These are phyloP conservation scores for Huiozyma sinensis DNA, from an alignment of 805 yeast species.

Conservation along the genomic window DNA sequence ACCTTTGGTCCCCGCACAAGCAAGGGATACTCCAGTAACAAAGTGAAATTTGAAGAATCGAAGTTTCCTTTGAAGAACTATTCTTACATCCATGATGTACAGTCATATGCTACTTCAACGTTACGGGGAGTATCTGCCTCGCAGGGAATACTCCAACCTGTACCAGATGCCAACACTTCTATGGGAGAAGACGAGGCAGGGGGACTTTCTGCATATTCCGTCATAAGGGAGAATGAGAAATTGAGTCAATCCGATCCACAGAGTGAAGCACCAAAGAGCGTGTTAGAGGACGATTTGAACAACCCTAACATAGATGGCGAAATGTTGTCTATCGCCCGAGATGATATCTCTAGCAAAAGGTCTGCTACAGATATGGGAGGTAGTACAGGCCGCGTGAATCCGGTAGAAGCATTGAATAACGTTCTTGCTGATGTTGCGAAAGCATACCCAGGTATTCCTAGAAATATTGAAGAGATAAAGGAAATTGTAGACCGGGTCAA, in stretches of 20 bases:
- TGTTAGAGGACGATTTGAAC: slow-evolving; percentile 23
- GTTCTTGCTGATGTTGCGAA: no score
- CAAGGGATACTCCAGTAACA: slow-evolving; percentile 1
- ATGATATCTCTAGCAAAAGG: no score
- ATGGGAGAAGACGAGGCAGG: neutral
- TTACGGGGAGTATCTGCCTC: no score
- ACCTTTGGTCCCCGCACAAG: neutral
- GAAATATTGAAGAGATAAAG: neutral
- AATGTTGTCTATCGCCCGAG: no score
- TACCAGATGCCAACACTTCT: neutral
- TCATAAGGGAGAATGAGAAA: neutral
- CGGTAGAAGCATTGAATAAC: no score
- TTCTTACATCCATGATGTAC: no score
- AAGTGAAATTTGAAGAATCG: slow-evolving; percentile 6
- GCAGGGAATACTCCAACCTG: no score
- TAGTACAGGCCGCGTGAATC: no score
- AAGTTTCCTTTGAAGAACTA: slow-evolving; percentile 2
- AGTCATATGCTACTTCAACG: no score
- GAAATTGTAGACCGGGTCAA: neutral
- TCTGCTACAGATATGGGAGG: no score
- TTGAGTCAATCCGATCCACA: neutral
- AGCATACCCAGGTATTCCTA: no score
- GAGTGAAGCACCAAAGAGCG: neutral
- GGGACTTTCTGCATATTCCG: neutral
- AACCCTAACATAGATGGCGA: no score